Evolutionary conservation across 2,329 filamentous ascomycete species (phyloP), one percentile per base, ranked within the genome.

Genomic region (Ascochyta fabae): DNA sequence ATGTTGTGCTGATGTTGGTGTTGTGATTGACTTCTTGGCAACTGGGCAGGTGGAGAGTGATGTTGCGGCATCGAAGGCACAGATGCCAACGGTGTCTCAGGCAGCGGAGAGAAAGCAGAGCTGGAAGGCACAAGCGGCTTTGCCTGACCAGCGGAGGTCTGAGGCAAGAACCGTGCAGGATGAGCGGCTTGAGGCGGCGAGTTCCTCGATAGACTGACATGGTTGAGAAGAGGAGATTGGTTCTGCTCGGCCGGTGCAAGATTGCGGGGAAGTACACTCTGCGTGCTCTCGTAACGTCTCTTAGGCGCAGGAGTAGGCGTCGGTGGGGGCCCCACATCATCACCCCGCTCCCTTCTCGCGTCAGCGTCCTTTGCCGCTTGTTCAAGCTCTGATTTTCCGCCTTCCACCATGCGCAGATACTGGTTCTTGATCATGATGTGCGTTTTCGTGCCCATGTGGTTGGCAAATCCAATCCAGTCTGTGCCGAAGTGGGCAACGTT

Each of bases 371-470:
- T 66, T 1, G 79, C 80, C 3, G 72, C 62, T 38, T 75, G 66
- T 46, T 77, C 72, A 4, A 82, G 71, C 22, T 80, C 79, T 43
- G 69, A 62, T 36, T 73, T 75, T 9, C 78, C 79, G 29, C 75
- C 69, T 48, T 80, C 78, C 12, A 80, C 70, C 45, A 79, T 72
- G 48, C 80, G 79, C 46, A 77, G 65, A 54, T 79, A 83, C 61
- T 82, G 78, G 67, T 83, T 83, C 67, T 81, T 82, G 47, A 71
- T 91, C 91, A 95, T 95, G n/a, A 90, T 89, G 52, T 88, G 84
- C 16, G 91, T 94, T 77, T 94, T 94, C 4, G 90, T 91, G 45
- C 88, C 88, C 88, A 95, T 92, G 66, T 91, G 86, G 47, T 81
- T 81, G 36, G 91, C 88, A 74, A 94, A 94, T 4, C 84, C 85